Percentiles rank a stretch among this genome's conserved stretches.
Evolutionary conservation across 345 rosid species (phyloP).

Genomic region (Melaleuca quinquenervia): DNA sequence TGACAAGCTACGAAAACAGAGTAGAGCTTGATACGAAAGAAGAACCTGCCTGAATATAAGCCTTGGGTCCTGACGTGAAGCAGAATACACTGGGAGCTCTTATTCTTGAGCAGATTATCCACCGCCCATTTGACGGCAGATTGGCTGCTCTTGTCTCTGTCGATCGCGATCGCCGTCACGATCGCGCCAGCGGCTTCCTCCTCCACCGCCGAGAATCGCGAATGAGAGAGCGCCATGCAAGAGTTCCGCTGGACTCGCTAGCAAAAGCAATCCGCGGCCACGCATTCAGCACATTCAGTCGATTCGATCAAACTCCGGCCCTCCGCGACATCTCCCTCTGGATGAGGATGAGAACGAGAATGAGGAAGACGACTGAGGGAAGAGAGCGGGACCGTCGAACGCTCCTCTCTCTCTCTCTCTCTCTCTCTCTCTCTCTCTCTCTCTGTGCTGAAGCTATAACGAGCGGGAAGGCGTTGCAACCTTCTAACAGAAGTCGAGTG

Average conservation of each 20-base stretch:
- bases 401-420: background rate
- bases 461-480: background rate
- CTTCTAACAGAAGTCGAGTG: background rate
- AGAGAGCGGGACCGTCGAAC: background rate
- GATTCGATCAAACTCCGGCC: background rate
- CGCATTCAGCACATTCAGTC: background rate
- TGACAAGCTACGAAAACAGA: background rate
- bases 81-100: slow-evolving; percentile 12
- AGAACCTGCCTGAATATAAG: slow-evolving; percentile 12
- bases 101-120: slow-evolving; percentile 21
- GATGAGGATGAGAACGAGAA: background rate
- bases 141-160: slow-evolving; percentile 39
- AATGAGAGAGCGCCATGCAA: background rate
- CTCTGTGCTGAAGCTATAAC: background rate
- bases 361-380: background rate
- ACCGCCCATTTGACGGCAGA: slow-evolving; percentile 47
- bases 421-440: background rate
- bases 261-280: background rate
- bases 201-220: background rate
- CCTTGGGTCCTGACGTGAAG: slow-evolving; percentile 26
- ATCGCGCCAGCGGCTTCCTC: background rate
- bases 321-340: background rate
- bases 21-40: background rate
- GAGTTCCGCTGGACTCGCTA: background rate
- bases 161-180: slow-evolving; percentile 36